phyloP scores from a whole-genome alignment of 805 yeast genomes.

The Sungouiozyma ichnusensis region DNA sequence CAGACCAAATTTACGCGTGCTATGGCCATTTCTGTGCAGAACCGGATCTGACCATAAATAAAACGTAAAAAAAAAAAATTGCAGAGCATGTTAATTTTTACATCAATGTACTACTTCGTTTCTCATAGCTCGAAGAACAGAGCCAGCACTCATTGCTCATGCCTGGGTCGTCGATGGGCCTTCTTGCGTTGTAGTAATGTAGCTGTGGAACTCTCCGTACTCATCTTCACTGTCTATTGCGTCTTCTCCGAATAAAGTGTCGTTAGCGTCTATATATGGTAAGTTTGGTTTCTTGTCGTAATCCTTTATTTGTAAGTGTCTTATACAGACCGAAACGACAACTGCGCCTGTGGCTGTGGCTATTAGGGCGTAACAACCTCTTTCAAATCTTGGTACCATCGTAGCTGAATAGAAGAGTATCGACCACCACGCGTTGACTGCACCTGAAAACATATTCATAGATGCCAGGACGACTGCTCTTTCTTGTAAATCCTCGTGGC shows the following conservation, averaged over 20 bases:
- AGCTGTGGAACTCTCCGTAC: constrained; percentile 2
- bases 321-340: constrained; percentile 32
- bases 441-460: constrained; percentile 55
- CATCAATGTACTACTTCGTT: not conserved
- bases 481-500: constrained; percentile 49
- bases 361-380: constrained; percentile 49
- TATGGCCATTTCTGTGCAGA: not conserved
- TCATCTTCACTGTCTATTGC: constrained; percentile 15
- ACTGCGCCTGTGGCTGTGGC: constrained; percentile 39
- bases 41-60: not conserved
- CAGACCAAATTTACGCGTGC: not conserved
- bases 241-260: constrained; percentile 13
- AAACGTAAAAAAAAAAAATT: not conserved
- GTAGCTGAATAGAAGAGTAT: constrained; percentile 42
- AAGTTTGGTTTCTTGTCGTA: constrained; percentile 12
- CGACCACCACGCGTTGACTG: constrained; percentile 59
- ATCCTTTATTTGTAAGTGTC: constrained; percentile 36
- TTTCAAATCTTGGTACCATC: constrained; percentile 40
- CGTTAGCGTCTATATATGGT: constrained; percentile 23
- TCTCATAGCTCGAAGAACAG: no score
- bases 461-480: constrained; percentile 55
- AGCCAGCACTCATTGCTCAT: no score
- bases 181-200: not conserved
- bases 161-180: constrained; percentile 1
- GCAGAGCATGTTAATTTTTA: not conserved